Base-by-base conservation (phyloP, 495 filamentous ascomycete genomes). In the Aspergillus olivimuriae region DNA sequence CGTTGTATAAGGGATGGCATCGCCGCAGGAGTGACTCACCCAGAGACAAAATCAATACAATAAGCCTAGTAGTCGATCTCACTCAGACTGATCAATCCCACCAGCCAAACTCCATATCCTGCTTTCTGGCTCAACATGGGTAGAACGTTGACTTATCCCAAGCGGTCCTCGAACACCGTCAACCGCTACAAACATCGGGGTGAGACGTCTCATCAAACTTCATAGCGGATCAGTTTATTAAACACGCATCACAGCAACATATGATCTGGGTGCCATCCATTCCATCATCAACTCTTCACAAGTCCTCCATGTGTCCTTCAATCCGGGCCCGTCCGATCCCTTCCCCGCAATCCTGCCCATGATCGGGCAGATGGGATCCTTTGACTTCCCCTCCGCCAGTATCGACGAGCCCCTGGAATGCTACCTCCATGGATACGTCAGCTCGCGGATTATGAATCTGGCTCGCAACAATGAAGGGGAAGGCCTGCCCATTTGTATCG, bases 361-460 rank as follows among this genome's bases (percentile, higher is more conserved):
- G 87, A 86, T 95, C 47, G 89, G 89, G 33, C 78, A 80, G 50
- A 87, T 91, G 82, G 84, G 75, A 15, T 83, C 78, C 34, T 91
- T 81, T 53, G 68, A 66, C 8, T 70, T 74, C 46, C 82, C 82
- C 16, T 82, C 78, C 43, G 74, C 78, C 7, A 58, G 74, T 47
- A 66, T 81, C 11, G 75, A 80, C 12, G 82, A 87, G 46, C 72
- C 80, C 0, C 65, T 87, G 10, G 85, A 94, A 47, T 76, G 86
- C 43, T 95, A 96, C 55, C 77, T 96, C 4, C 90, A 96, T 60
- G 87, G 87, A 53, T 94, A 92, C 57, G 80, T 91, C 39, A 84
- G 80, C 41, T 83, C 84, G 9, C 86, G 89, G 2, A 70, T 94
- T 26, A 83, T 89, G 69, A 83, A 82, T 44, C 58, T 86, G 7